Conservation (phyloP, 2,329 filamentous ascomycete species). For the Triangularia verruculosa region DNA sequence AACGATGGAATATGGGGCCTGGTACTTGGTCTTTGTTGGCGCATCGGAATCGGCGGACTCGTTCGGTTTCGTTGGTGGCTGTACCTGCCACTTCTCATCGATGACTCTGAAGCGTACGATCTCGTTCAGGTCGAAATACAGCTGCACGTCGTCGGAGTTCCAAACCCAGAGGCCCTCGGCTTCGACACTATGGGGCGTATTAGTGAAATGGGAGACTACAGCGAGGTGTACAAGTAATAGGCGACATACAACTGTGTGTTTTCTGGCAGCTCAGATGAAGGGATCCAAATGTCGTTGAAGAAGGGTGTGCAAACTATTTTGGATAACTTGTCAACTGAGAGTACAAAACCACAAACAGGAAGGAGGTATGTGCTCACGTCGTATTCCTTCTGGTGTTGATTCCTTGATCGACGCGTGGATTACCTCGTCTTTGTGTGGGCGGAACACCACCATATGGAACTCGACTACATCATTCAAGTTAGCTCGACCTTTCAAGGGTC, state of each 20-base stretch:
- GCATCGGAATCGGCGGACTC: constrained; percentile 53
- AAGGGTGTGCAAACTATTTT: constrained; percentile 77
- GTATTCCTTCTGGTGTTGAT: constrained; percentile 68
- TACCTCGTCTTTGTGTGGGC: constrained; percentile 93
- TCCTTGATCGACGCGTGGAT: constrained; percentile 80
- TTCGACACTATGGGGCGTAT: background rate
- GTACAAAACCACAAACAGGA: background rate
- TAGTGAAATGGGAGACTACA: background rate
- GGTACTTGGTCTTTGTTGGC: constrained; percentile 46
- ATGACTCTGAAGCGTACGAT: constrained; percentile 83
- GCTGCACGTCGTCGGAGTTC: constrained; percentile 67
- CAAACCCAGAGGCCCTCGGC: constrained; percentile 82
- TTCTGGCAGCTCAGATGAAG: constrained; percentile 68
- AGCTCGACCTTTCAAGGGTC: constrained; percentile 11
- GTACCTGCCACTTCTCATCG: constrained; percentile 87
- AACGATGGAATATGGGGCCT: constrained; percentile 69
- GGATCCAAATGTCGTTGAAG: constrained; percentile 88
- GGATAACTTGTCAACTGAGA: background rate
- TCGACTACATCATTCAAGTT: constrained; percentile 58
- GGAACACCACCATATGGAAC: constrained; percentile 89
- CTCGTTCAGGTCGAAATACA: constrained; percentile 90
- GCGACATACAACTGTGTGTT: constrained; percentile 68
- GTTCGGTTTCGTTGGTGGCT: constrained; percentile 67
- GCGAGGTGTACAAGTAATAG: background rate
- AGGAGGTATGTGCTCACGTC: constrained; percentile 46